These are phyloP conservation scores for Dendrothele bispora DNA, from an alignment of 768 basidiomycete species.

Conservation along the genomic window DNA sequence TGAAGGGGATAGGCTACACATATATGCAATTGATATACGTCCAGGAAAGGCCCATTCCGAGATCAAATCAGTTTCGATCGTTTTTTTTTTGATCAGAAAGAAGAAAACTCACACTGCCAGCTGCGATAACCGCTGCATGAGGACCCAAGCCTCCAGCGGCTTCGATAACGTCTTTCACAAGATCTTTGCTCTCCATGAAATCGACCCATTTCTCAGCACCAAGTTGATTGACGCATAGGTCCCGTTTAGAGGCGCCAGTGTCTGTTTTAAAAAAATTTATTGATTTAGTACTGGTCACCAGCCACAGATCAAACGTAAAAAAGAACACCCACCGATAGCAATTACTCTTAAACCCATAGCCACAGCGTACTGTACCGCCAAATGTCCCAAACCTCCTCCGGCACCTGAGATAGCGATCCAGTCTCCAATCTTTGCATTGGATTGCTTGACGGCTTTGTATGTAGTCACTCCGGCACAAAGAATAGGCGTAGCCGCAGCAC, in stretches of 20 bases:
- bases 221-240: constrained; percentile 47
- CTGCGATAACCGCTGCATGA: constrained; percentile 63
- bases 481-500: constrained; percentile 65
- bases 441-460: constrained; percentile 76
- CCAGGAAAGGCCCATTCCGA: neutral
- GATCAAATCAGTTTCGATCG: too few relatives aligned
- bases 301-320: too few relatives aligned
- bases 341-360: constrained; percentile 73
- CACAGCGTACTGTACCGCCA: constrained; percentile 79
- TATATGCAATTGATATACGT: constrained; percentile 21
- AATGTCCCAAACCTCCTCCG: constrained; percentile 78
- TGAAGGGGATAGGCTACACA: constrained; percentile 30
- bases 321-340: constrained; percentile 35
- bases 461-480: constrained; percentile 81
- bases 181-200: constrained; percentile 51
- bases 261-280: constrained; percentile 37
- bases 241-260: constrained; percentile 68
- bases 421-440: constrained; percentile 58
- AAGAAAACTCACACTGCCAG: constrained; percentile 47
- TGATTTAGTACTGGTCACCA: neutral
- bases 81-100: too few relatives aligned
- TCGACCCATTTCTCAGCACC: constrained; percentile 67
- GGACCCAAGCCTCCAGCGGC: constrained; percentile 61
- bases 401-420: constrained; percentile 76
- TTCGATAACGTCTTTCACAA: constrained; percentile 48